These are phyloP conservation scores for Xylariaceae sp. DNA, from an alignment of 2,329 filamentous ascomycete species.

Conservation along the genomic window DNA sequence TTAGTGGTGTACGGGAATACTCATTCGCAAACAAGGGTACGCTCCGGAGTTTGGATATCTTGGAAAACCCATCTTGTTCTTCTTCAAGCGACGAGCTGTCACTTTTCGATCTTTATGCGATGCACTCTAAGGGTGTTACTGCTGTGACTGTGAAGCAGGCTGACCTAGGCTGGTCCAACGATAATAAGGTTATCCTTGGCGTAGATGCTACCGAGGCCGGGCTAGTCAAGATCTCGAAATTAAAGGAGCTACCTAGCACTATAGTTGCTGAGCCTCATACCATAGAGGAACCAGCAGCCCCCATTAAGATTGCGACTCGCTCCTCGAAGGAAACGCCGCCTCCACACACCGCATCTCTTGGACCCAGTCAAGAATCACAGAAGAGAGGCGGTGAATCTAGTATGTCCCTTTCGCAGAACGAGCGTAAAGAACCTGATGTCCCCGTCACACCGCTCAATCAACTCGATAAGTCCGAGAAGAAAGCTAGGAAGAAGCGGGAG, in stretches of 20 bases:
- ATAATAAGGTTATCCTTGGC: conserved; percentile 83
- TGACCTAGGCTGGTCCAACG: conserved; percentile 88
- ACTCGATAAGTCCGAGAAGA: conserved; percentile 42
- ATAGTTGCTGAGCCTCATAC: conserved; percentile 53
- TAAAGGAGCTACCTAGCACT: conserved; percentile 60
- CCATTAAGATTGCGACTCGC: conserved; percentile 36
- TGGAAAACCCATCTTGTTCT: conserved; percentile 71
- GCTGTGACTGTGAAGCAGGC: conserved; percentile 84
- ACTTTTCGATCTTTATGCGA: conserved; percentile 93
- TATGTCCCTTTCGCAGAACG: conserved; percentile 29
- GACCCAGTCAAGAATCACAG: conserved; percentile 33
- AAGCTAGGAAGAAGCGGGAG: conserved; percentile 49
- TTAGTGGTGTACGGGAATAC: conserved; percentile 95
- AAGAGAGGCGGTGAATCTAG: conserved; percentile 36
- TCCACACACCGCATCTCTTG: conserved; percentile 26
- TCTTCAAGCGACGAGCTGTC: conserved; percentile 71
- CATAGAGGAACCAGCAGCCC: conserved; percentile 47
- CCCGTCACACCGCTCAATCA: conserved; percentile 38
- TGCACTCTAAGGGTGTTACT: conserved; percentile 97
- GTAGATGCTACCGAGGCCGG: conserved; percentile 78
- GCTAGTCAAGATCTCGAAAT: conserved; percentile 74
- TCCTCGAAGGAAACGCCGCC: conserved; percentile 38
- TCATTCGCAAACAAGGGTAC: conserved; percentile 87
- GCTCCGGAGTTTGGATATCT: conserved; percentile 87
- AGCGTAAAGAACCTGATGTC: conserved; percentile 38